Conservation (phyloP, 257 asterid genomes). For the Echites panduratus region DNA sequence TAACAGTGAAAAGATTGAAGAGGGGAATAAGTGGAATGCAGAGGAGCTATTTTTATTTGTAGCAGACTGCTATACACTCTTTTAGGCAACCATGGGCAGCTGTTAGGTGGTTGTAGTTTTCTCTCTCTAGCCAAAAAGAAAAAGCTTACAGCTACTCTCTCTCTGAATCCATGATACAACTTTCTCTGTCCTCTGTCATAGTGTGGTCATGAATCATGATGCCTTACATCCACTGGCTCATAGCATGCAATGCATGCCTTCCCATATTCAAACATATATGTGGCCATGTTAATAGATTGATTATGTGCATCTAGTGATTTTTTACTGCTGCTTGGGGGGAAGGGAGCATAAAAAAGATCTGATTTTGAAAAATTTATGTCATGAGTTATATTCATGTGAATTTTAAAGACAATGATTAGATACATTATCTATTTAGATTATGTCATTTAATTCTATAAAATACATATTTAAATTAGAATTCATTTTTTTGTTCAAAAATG, state of each 20-base stretch:
- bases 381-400: too few relatives aligned
- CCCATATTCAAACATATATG: neutral
- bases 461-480: too few relatives aligned
- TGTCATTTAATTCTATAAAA: too few relatives aligned
- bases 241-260: neutral
- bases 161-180: neutral
- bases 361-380: too few relatives aligned
- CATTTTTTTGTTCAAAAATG: too few relatives aligned
- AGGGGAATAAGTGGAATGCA: constrained; percentile 32
- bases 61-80: constrained; percentile 38
- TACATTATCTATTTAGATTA: too few relatives aligned
- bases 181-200: constrained; percentile 5
- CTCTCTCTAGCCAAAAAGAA: constrained; percentile 13
- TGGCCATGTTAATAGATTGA: neutral
- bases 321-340: neutral
- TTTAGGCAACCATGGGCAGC: constrained; percentile 34
- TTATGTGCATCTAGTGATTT: neutral
- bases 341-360: too few relatives aligned
- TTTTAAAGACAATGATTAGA: too few relatives aligned
- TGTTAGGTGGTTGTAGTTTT: constrained; percentile 13
- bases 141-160: constrained; percentile 4
- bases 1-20: constrained; percentile 63
- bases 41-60: constrained; percentile 32
- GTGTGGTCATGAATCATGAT: constrained; percentile 4
- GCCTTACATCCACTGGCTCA: neutral